Evolutionary conservation across 2,329 filamentous ascomycete species (phyloP).

Genomic region (Ophiostoma montium): DNA sequence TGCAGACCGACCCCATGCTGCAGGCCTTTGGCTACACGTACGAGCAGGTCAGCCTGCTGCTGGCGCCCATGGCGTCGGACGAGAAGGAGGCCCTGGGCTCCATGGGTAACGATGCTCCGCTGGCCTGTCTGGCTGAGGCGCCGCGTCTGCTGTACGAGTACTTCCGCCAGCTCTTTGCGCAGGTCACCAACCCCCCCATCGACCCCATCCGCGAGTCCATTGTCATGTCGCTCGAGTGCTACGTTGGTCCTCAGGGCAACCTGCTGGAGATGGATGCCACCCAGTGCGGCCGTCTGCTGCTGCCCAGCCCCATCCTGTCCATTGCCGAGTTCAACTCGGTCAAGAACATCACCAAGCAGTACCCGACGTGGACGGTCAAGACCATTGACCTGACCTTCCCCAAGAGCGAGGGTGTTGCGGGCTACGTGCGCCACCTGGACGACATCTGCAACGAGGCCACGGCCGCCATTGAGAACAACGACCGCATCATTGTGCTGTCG

Average conservation of each 20-base stretch:
- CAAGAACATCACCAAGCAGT: constrained; percentile 57
- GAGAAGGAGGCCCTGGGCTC: constrained; percentile 95
- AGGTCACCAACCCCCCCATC: constrained; percentile 95
- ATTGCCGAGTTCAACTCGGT: constrained; percentile 84
- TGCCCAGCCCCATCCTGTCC: constrained; percentile 79
- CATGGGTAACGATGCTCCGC: constrained; percentile 92
- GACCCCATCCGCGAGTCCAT: constrained; percentile 95
- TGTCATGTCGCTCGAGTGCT: constrained; percentile 95
- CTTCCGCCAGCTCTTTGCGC: constrained; percentile 93
- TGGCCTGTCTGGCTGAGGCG: constrained; percentile 81
- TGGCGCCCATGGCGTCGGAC: constrained; percentile 92
- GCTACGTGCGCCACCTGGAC: constrained; percentile 79
- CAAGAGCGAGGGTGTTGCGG: constrained; percentile 66
- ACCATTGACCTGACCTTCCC: constrained; percentile 63
- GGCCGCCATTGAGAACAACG: constrained; percentile 65
- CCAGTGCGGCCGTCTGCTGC: constrained; percentile 72
- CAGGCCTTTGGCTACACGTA: constrained; percentile 88
- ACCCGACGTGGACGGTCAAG: constrained; percentile 76
- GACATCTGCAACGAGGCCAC: constrained; percentile 75
- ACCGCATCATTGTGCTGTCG: constrained; percentile 79
- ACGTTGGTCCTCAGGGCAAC: constrained; percentile 91
- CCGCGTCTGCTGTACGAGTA: constrained; percentile 88
- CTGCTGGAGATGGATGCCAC: constrained; percentile 83
- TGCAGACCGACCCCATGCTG: constrained; percentile 75
- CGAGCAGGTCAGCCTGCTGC: constrained; percentile 82